Evolutionary conservation across 306 rosid species (phyloP), one percentile per base, ranked within the genome.

Genomic region (Trifolium fragiferum): DNA sequence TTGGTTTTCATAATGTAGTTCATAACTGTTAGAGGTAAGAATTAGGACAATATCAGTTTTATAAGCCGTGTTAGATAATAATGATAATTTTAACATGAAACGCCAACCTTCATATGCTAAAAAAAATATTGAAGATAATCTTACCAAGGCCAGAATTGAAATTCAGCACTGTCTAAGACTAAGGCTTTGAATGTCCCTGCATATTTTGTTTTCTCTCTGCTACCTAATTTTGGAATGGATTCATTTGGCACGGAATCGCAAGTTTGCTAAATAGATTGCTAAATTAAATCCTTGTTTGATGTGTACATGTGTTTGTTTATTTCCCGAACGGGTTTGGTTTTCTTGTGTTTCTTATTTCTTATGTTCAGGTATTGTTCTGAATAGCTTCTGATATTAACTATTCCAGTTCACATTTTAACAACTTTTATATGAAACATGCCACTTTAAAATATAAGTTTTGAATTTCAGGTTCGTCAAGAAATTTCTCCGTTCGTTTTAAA

Each of bases 401-500:
- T 46, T n/a, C 40, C 20, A 10, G 43, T 21, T 59, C 40, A 59
- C 23, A 60, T 18, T 68, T 53, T 57, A n/a, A 72, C 44, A 7
- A 46, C 66, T 12, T 76, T 62, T 38, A 66, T 47, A 30, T 47
- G 69, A 69, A 61, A 51, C 68, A 19, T 37, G 18, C 46, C 40
- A 16, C 19, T 32, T 44, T 51, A 37, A 64, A 72, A 35, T 75
- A 47, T 3, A 2, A 68, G 60, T 47, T 72, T 74, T 77, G 54
- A 74, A 63, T 84, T 84, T 76, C 90, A 92, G 99, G 98, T 92
- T 54, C 97, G 83, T 55, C 97, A 92, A 78, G 99, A 95, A 75
- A 82, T 92, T 84, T 89, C 97, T 80, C 96, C 99, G 9, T 27
- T 95, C 25, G 91, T 95, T 59, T 44, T 92, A 83, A 83, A 90